Base-by-base conservation (phyloP, 805 yeast genomes). In the Naumovozyma dairenensis region DNA sequence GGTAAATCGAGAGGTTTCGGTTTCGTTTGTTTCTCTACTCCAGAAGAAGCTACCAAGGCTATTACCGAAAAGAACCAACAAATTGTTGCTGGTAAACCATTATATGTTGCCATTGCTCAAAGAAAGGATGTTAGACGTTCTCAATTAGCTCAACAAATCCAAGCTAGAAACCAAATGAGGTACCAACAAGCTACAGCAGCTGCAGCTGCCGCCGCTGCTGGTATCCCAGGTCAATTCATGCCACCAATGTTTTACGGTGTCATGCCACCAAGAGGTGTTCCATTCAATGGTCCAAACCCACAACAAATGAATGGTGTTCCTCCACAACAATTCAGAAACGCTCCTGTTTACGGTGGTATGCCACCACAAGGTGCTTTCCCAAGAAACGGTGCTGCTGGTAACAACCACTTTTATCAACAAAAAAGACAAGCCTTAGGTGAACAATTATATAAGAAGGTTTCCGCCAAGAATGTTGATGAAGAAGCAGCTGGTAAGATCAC, bases 31-130 rank as follows among this genome's bases (percentile, higher is more conserved):
- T 92, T 80, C 81, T 77, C 95, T 37, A 66, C 92, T 45, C 96
- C 97, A 58, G 98, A 92, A 66, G 98, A 92, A 76, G 98, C 98
- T 51, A 83, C 95, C 55, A 86, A 85, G 70, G 98, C 98, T 47
- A 85, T 89, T 62, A 74, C 89, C 52, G 98, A 89, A 72, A 87
- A 89, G 95, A 86, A 89, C 77, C 96, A 86, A 69, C 82, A 86
- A 62, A 81, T 89, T 80, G 76, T 92, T 52, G 79, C 77, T 51
- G 85, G 87, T 61, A 92, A 92, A 75, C 98, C 97, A 55, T 73
- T 92, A 60, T 92, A 89, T 63, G 98, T 92, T 66, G 96, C 96
- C 42, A 77, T 92, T 59, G 98, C 98, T 52, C 98, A 92, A 76
- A 83, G 95, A 66, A 89, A 85, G 71, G 98, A 89, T 53, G 94